phyloP scores from a whole-genome alignment of 768 basidiomycete species.

The Rhizopogon roseolus region DNA sequence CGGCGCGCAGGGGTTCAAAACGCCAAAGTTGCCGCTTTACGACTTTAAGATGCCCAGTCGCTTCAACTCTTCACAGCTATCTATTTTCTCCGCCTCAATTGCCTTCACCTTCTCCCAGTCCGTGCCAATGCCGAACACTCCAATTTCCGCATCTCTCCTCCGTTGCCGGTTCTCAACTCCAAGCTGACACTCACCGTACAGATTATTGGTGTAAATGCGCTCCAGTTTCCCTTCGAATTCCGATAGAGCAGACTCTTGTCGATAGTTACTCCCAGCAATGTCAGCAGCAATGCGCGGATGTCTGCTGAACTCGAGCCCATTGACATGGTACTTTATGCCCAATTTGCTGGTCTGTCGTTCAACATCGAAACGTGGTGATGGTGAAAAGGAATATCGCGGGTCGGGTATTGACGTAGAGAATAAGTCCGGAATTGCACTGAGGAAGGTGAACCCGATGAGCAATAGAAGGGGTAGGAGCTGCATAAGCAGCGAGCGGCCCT shows the following conservation, averaged over 20 bases:
- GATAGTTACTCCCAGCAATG: constrained; percentile 41
- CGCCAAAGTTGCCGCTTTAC: not conserved
- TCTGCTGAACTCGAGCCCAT: constrained; percentile 65
- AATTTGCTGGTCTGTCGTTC: constrained; percentile 67
- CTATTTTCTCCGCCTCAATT: constrained; percentile 66
- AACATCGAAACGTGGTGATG: constrained; percentile 56
- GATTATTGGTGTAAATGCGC: constrained; percentile 60
- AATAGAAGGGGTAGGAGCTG: constrained; percentile 85
- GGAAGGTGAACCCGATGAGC: constrained; percentile 77
- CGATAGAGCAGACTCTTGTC: constrained; percentile 32
- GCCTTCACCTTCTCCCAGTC: constrained; percentile 85
- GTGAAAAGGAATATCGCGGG: constrained; percentile 71
- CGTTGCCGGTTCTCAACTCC: constrained; percentile 65
- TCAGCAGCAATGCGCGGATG: constrained; percentile 76
- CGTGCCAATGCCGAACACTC: constrained; percentile 87
- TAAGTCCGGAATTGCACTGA: constrained; percentile 75
- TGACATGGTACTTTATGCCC: constrained; percentile 82
- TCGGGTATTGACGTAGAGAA: constrained; percentile 72
- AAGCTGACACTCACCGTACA: constrained; percentile 69
- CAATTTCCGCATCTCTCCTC: constrained; percentile 70
- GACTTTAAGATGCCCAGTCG: constrained; percentile 51
- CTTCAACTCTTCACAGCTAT: constrained; percentile 75
- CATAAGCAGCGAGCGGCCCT: constrained; percentile 55
- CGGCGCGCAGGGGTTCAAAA: constrained; percentile 4
- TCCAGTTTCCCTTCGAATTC: constrained; percentile 79